Base-by-base conservation (phyloP, 805 yeast species). In the Naumovozyma dairenensis region DNA sequence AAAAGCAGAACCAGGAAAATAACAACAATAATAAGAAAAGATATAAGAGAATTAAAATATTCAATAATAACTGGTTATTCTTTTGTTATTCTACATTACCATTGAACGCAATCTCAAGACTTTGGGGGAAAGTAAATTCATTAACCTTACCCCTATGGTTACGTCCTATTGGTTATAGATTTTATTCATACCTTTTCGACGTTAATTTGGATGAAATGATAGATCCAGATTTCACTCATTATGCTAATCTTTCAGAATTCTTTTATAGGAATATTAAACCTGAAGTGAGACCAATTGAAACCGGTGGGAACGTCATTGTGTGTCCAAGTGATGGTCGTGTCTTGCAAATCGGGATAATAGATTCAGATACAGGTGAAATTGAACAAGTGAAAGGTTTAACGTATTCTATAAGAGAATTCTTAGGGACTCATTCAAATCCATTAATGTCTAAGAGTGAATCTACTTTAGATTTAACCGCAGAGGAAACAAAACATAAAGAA, bases 301-400 rank as follows among this genome's bases (percentile, higher is more conserved):
- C 65, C n/a, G 68, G 69, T 13, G 63, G 77, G 2, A 72, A 76
- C 34, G 55, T 48, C 3, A 59, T 92, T 32, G 92, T 79, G 6
- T 78, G 92, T 22, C 99, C 99, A 3, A 77, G 95, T 37, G 99
- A 92, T 59, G 99, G 99, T 16, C 78, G 72, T 43, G 80, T 92
- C 13, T 63, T 92, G 38, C 87, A 84, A 48, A 71, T 84, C 38
- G 99, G 99, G 16, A 65, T 73, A 20, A 74, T 83, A 25, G 65
- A 67, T 33, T 48, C 59, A 4, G 75, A 74, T 34, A 71, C 80
- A 45, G 95, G 95, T 21, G 83, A 81, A 45, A 85, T 92, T 39
- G 97, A 92, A 57, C 97, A 89, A 58, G 97, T 92, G 26, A 92
- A 92, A 62, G 98, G 98, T 6, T 74, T 92, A 74, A 84, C 93